Base-by-base conservation (phyloP, 2,329 filamentous ascomycete genomes). In the Aspergillus sp. region DNA sequence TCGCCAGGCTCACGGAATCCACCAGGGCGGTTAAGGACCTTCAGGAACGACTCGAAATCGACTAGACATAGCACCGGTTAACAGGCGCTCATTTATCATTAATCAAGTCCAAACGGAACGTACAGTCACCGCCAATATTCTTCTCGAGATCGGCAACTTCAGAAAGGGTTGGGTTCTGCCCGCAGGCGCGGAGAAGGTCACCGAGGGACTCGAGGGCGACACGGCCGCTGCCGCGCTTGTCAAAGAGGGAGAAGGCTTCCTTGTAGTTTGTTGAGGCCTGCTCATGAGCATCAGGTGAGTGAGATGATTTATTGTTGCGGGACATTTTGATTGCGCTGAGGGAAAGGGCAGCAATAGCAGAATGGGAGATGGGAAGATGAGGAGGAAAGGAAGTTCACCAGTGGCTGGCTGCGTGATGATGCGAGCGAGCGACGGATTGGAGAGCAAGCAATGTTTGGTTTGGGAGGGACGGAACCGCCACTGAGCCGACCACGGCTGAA, bases 231-330 rank as follows among this genome's bases (percentile, higher is more conserved):
- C 95, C 95, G 77, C 95, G 93, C 88, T 97, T 98, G 85, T 99
- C 95, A 83, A 98, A 99, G 76, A 99, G 90, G 71, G 93, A 93
- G 80, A 99, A 99, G 68, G 95, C 95, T 88, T 99, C 95, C 84
- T 98, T 98, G 91, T 98, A 99, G 89, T 99, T 98, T 82, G 93
- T 98, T 61, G 86, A 86, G 74, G 85, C 83, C 85, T 88, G 84
- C 39, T 73, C 69, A 61, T 69, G 50, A 49, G 34, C 22, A 42
- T 61, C 46, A 13, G 61, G 61, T 64, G 66, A 66, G 66, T 59
- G 59, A 49, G 67, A 60, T 63, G 46, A 42, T 19, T 50, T 44
- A 19, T 47, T 44, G 27, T 47, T 34, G 45, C 44, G 45, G 20
- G 56, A 27, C 51, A 58, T 58, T 41, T 58, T 58, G 46, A 22